These are phyloP conservation scores for Cenchrus purpureus DNA, from an alignment of 176 grass and related monocot genomes.

Conservation along the genomic window DNA sequence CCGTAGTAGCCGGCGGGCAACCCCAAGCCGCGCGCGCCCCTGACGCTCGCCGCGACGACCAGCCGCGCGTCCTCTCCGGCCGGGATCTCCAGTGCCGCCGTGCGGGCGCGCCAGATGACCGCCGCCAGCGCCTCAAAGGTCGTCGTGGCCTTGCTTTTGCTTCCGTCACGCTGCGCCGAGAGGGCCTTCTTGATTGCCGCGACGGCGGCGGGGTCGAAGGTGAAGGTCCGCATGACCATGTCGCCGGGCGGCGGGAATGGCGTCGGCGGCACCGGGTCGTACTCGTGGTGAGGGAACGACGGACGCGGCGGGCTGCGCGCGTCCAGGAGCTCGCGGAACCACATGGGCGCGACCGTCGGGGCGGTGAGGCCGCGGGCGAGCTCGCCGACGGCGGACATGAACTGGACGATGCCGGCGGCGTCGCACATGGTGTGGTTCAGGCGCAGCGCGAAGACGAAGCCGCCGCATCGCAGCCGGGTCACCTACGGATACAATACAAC, in stretches of 20 bases:
- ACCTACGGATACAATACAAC: constrained; percentile 18
- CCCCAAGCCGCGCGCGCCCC: background rate
- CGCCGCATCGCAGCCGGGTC: constrained; percentile 52
- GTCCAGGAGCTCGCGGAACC: constrained; percentile 45
- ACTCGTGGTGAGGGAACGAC: constrained; percentile 42
- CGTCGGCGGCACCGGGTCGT: background rate
- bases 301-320: constrained; percentile 29
- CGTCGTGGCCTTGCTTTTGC: background rate
- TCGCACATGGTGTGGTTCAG: constrained; percentile 53
- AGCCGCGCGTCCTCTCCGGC: constrained; percentile 9
- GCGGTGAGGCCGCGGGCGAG: constrained; percentile 7
- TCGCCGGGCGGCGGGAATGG: background rate
- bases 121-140: constrained; percentile 36
- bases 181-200: background rate
- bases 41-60: constrained; percentile 16
- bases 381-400: constrained; percentile 33
- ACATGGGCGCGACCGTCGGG: constrained; percentile 17
- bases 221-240: constrained; percentile 12
- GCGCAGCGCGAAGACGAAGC: constrained; percentile 41
- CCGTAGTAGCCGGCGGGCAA: constrained; percentile 50
- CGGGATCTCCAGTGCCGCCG: constrained; percentile 27
- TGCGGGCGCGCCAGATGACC: constrained; percentile 22
- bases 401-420: constrained; percentile 34
- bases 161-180: background rate
- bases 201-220: constrained; percentile 16